phyloP scores from a whole-genome alignment of 176 grass and related monocot genomes.

The Bothriochloa decipiens region DNA sequence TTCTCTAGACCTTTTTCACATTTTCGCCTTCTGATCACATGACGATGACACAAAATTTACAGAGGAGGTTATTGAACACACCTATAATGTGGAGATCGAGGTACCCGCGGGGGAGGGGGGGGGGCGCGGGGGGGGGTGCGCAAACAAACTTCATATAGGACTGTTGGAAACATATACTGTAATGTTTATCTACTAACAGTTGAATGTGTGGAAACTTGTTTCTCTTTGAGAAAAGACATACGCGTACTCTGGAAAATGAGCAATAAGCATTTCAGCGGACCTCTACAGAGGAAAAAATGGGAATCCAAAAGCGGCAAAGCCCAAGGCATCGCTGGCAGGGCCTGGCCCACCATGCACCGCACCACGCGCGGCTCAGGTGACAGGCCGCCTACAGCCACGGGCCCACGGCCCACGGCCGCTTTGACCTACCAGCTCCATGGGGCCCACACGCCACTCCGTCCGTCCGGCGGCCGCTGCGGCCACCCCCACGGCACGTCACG shows the following conservation, averaged over 20 bases:
- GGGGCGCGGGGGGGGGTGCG: too few relatives aligned
- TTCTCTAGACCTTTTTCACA: background rate
- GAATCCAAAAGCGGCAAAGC: background rate
- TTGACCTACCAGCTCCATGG: slow-evolving; percentile 15
- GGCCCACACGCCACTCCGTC: background rate
- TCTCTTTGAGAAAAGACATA: too few relatives aligned
- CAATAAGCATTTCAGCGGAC: background rate
- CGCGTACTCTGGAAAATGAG: background rate
- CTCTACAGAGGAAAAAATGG: background rate
- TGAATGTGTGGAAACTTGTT: too few relatives aligned
- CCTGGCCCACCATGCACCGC: slow-evolving; percentile 40
- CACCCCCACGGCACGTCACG: background rate
- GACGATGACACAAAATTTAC: background rate
- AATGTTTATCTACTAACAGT: too few relatives aligned
- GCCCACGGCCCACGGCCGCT: background rate
- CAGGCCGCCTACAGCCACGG: background rate
- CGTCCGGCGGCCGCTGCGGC: background rate
- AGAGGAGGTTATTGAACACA: background rate
- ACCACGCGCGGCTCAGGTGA: slow-evolving; percentile 3
- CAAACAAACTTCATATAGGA: too few relatives aligned
- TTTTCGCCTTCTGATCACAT: background rate
- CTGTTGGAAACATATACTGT: too few relatives aligned
- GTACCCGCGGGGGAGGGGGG: too few relatives aligned
- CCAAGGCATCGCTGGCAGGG: background rate
- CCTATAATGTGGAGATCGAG: too few relatives aligned